Base-by-base conservation (phyloP, 2,329 filamentous ascomycete species). In the Sporothrix dimorphospora region DNA sequence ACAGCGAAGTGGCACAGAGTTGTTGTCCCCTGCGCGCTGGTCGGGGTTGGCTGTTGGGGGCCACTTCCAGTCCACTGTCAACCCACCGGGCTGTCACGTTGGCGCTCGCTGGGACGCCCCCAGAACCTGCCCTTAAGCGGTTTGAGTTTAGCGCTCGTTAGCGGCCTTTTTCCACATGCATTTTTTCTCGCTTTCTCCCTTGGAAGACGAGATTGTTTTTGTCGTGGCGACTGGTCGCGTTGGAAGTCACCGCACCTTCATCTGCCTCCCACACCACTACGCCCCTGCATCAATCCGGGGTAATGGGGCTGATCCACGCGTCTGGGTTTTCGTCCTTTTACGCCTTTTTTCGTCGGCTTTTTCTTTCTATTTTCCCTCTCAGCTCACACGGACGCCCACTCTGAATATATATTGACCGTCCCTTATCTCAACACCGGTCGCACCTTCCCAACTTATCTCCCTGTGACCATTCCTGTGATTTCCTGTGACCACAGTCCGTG, bases 401-500 rank as follows among this genome's bases (percentile, higher is more conserved):
- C 11, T 8, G 38, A 42, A 45, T 65, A 65, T 65, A 42, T 65
- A 65, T 65, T 65, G 59, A 19, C 59, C n/a, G 6, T 66, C 42
- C 45, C 61, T 21, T 51, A 30, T 67, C 63, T 51, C 42, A 34
- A 24, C 61, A 19, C 30, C 8, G 49, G 21, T 34, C 61, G 24
- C 27, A 65, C 59, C 30, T 12, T 38, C 55, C 27, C 30, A 61
- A 49, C 42, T 67, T 67, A 67, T 51, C 66, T 69, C 42, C 66
- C 66, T 69, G 66, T 69, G 66, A 69, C 38, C 30, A 30, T 66
- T 49, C 63, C 63, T 66, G 63, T 66, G 63, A 66, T 30, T 66
- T 49, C 61, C 61, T 65, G 61, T 65, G 61, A 49, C 47, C 53
- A 57, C 53, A 57, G 53, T 14, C 53, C 8, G 27, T 51, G 63